Percentiles rank a stretch among this genome's conserved stretches.
Evolutionary conservation across 2,329 filamentous ascomycete species (phyloP).

Genomic region (Shiraia sp.): DNA sequence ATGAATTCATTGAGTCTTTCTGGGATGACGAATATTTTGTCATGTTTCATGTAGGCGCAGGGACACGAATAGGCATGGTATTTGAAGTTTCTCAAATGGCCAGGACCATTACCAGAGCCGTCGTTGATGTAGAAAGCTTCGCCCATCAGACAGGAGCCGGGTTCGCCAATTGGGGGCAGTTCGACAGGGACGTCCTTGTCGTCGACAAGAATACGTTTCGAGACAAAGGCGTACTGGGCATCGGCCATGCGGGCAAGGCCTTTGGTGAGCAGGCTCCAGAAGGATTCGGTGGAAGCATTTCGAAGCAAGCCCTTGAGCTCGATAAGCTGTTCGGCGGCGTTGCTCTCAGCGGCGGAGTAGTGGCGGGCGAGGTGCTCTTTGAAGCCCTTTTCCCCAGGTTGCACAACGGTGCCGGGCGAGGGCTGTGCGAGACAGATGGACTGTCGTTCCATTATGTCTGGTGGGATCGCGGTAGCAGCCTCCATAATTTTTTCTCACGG

Average conservation of each 20-base stretch:
- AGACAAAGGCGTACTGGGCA: slow-evolving; percentile 70
- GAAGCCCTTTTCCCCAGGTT: slow-evolving; percentile 51
- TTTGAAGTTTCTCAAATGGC: slow-evolving; percentile 63
- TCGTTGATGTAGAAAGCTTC: slow-evolving; percentile 69
- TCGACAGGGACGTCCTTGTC: slow-evolving; percentile 63
- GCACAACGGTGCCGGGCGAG: slow-evolving; percentile 48
- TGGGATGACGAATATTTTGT: slow-evolving; percentile 71
- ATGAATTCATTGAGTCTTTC: slow-evolving; percentile 63
- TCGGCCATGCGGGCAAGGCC: slow-evolving; percentile 65
- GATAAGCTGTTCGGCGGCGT: slow-evolving; percentile 64
- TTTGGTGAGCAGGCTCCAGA: slow-evolving; percentile 68
- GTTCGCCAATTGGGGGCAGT: slow-evolving; percentile 64
- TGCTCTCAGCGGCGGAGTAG: slow-evolving; percentile 56
- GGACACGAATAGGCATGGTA: slow-evolving; percentile 68
- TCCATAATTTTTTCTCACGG: slow-evolving; percentile 29
- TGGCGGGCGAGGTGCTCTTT: slow-evolving; percentile 40
- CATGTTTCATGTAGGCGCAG: slow-evolving; percentile 70
- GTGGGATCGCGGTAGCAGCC: slow-evolving; percentile 35
- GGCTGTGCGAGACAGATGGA: slow-evolving; percentile 49
- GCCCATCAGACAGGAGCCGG: slow-evolving; percentile 66
- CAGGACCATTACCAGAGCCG: slow-evolving; percentile 53
- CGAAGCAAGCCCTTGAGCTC: slow-evolving; percentile 61
- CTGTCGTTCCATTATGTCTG: slow-evolving; percentile 47
- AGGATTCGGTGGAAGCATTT: slow-evolving; percentile 59
- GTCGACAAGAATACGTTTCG: slow-evolving; percentile 64